Percentiles rank a stretch among this genome's conserved stretches.
Evolutionary conservation across 225 moss, liverwort and hornwort genomes (phyloP).

Genomic region (Rhytidiadelphus loreus): DNA sequence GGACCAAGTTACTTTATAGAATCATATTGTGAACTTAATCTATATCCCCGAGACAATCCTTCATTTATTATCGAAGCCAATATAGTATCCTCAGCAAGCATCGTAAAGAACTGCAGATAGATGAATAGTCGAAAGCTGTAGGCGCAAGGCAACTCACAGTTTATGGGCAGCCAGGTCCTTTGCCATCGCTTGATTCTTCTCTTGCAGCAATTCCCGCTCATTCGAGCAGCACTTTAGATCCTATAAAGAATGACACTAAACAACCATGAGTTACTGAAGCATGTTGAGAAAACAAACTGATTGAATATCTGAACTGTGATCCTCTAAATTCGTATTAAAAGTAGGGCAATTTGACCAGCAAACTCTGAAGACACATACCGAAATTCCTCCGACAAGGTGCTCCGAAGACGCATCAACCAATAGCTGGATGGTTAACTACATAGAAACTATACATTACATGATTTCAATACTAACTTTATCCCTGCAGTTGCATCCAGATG

Average conservation of each 20-base stretch:
- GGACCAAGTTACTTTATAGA: background rate
- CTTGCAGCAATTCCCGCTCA: constrained; percentile 38
- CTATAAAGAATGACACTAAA: constrained; percentile 1
- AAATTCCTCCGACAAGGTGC: background rate
- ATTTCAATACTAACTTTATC: background rate
- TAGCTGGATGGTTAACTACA: background rate
- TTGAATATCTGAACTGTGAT: background rate
- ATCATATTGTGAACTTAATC: background rate
- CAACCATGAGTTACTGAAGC: background rate
- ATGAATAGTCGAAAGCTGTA: background rate
- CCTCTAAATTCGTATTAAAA: background rate
- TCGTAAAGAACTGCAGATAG: background rate
- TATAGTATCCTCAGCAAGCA: background rate
- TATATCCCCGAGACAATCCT: background rate
- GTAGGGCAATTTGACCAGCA: background rate
- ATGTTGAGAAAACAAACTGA: background rate
- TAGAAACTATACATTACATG: background rate
- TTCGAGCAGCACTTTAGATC: constrained; percentile 37
- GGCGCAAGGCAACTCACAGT: constrained; percentile 35
- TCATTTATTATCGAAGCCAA: background rate
- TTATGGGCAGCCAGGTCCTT: constrained; percentile 58
- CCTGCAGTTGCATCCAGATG: background rate
- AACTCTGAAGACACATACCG: background rate
- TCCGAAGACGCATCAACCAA: background rate
- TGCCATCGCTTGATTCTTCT: constrained; percentile 36